Base-by-base conservation (phyloP, 176 grass and related monocot genomes). In the Poa annua region DNA sequence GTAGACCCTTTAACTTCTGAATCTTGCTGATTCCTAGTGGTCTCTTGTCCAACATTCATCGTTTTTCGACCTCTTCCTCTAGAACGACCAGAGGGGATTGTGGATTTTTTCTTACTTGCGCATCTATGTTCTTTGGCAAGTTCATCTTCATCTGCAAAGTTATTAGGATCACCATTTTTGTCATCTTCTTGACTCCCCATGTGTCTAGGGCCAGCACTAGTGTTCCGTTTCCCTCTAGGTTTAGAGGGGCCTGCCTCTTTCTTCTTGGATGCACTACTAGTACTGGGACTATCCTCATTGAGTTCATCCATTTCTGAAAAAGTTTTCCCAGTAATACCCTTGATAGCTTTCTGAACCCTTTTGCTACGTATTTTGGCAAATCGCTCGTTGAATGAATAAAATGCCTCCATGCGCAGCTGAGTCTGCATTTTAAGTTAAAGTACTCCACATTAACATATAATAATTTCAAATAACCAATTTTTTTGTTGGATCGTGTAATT, bases 321-420 rank as follows among this genome's bases (percentile, higher is more conserved):
- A 55, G 35, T 69, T 85, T 80, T 91, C 66, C 90, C 87, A 69
- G 87, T 98, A 74, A 98, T 98, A 83, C 96, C 92, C 87, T 93
- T 95, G 80, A 98, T 86, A 78, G 96, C 96, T 90, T 95, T 95
- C 83, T 98, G 93, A 84, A 98, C 93, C 83, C 96, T 88, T 44
- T 93, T 92, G 78, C 96, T 98, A 74, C 92, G 92, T 71, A 98
- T 93, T 91, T 98, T 98, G 51, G 96, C 92, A 83, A 98, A 98
- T 84, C 92, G 93, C 90, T 98, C 96, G 6, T 98, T 98, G 87
- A 95, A 98, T 57, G 91, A 90, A 85, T 95, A 98, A 89, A 98
- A 98, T 51, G 96, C 87, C 35, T 98, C 96, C 74, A 98, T 79
- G 60, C 91, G 84, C 74, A 98, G 50, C 80, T 98, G 96, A 73